Evolutionary conservation across 257 asterid genomes (phyloP), one percentile per base, ranked within the genome.

Genomic region (Salvia splendens): DNA sequence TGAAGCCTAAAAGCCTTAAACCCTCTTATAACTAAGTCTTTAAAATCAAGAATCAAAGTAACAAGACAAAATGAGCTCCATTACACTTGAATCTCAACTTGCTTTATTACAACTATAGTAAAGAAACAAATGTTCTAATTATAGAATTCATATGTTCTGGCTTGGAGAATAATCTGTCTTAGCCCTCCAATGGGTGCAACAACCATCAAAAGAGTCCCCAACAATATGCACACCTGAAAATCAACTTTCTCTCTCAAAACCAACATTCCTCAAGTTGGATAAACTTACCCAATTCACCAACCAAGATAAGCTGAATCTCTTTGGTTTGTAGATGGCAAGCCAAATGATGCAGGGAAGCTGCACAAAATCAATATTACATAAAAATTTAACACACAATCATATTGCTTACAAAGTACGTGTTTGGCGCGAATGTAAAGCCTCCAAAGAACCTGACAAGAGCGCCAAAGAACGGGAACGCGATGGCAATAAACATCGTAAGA

Each of bases 321-420:
- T 82, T 24, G 93, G 93, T 59, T 82, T 86, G 70, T 73, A 74
- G 72, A 86, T 78, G 49, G 78, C 78, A 3, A 86, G 83, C 94
- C 94, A 86, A 59, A 84, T 77, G 46, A 84, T 79, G 36, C 94
- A 83, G 3, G 15, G 49, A 45, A 45, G 49, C 49, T 45, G 45
- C 45, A 45, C 8, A 45, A 4, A 45, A 45, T 45, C 15, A 6
- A 43, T 43, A 45, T 11, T 11, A 3, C 6, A 11, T 11, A 11
- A 45, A 11, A 45, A 38, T 48, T 10, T 14, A 48, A 16, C 6
- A 48, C 28, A 0, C 28, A 10, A 15, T 48, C 28, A 48, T 6
- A 15, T 6, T 46, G 28, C 55, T 49, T 49, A 49, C 55, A 15
- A 5, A 49, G 17, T 49, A 49, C 8, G 55, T 49, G 55, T 2